Evolutionary conservation across 768 basidiomycete genomes (phyloP), one percentile per base, ranked within the genome.

Genomic region (Galerina marginata): DNA sequence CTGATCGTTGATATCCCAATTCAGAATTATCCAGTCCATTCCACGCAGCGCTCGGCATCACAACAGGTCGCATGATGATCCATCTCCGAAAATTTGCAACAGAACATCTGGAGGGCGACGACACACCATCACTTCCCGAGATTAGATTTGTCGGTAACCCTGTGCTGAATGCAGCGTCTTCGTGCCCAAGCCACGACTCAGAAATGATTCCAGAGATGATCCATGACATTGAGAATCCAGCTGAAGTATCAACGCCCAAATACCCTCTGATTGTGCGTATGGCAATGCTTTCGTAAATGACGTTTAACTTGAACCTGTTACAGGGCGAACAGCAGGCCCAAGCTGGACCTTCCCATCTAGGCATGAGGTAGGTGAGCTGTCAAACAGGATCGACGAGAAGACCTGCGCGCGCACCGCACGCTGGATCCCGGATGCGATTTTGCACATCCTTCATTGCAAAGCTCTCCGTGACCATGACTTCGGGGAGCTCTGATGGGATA

Each of bases 21-120:
- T 10, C 40, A 46, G 59, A 56, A 10, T 56, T 15, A 9, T 9
- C 15, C 53, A 79, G 78, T 4, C 81, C 82, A 11, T 82, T 83
- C 63, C 81, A 82, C 56, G 81, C 80, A 1, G 79, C 80, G 2
- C 71, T 80, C 36, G 81, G 79, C 1, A 81, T 83, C 20, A 69
- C 80, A 60, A 82, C 82, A 16, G 69, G 74, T 1, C 76, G 81
- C 10, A 80, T 83, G 79, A 68, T 83, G 20, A 69, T 83, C 4
- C 79, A 79, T 59, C 71, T 83, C 4, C 75, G 74, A 45, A 80
- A 80, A 64, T 78, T 75, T 2, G 57, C 73, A 45, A 39, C 51
- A 9, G 38, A 65, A 9, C 63, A 63, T 47, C 48, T 65, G 12
- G 64, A 65, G 29, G 54, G 59, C 29, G 54, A 57, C 5, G 50